Conservation (phyloP, 1,284 basidiomycete genomes). For the Leccinum huronense region DNA sequence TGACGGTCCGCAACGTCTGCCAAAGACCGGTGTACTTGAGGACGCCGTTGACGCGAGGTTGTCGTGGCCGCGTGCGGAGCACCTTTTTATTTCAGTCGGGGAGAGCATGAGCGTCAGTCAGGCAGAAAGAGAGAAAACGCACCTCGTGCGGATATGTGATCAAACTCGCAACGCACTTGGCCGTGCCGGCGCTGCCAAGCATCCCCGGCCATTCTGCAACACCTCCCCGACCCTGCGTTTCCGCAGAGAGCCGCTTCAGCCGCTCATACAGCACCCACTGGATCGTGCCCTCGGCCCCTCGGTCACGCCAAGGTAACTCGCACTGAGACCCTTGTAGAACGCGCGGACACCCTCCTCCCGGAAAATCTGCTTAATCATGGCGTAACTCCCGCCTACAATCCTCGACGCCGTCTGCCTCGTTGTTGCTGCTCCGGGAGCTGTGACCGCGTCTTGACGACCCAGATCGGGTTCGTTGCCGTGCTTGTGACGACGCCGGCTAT, state of each 20-base stretch:
- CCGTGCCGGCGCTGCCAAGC: constrained; percentile 88
- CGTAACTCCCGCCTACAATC: constrained; percentile 54
- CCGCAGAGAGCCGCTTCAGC: constrained; percentile 63
- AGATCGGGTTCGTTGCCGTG: constrained; percentile 94
- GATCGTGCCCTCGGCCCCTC: constrained; percentile 97
- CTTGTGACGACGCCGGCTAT: constrained; percentile 85
- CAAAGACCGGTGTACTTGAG: constrained; percentile 84
- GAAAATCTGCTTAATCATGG: constrained; percentile 72
- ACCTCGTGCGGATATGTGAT: constrained; percentile 99
- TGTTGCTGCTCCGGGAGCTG: constrained; percentile 51
- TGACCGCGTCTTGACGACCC: constrained; percentile 97
- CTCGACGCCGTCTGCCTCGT: constrained; percentile 16
- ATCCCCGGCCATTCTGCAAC: constrained; percentile 73
- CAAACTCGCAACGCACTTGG: constrained; percentile 90
- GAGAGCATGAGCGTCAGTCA: constrained; percentile 1
- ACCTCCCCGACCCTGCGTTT: constrained; percentile 55
- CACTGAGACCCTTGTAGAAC: constrained; percentile 93
- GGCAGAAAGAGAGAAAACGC: constrained; percentile 17
- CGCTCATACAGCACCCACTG: constrained; percentile 98
- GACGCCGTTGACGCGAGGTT: constrained; percentile 73
- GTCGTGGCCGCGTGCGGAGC: constrained; percentile 87
- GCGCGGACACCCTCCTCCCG: constrained; percentile 83
- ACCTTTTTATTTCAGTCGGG: constrained; percentile 50
- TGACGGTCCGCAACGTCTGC: constrained; percentile 84
- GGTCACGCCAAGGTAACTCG: constrained; percentile 93